Percentiles rank a stretch among this genome's conserved stretches.
phyloP scores from a whole-genome alignment of 495 filamentous ascomycete species.

The Hypoxylon rickii region DNA sequence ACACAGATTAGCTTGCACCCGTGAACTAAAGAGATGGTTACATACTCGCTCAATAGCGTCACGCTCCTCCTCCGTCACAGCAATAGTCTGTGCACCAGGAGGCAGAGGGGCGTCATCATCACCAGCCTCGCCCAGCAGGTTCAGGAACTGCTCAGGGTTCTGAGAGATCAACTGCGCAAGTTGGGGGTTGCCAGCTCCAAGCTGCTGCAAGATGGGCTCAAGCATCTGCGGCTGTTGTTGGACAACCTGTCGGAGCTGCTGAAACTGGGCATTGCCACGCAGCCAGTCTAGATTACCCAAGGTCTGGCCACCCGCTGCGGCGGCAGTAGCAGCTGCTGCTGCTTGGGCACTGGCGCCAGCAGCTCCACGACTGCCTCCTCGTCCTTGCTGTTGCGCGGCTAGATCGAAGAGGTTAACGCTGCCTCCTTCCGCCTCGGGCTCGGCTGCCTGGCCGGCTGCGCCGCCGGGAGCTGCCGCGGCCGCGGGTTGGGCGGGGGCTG shows the following conservation, averaged over 20 bases:
- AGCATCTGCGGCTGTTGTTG: conserved; percentile 98
- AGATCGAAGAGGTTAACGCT: conserved; percentile 93
- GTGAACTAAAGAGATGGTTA: conserved; percentile 22
- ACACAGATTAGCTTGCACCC: conserved; percentile 39
- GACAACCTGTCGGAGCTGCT: conserved; percentile 94
- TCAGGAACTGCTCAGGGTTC: conserved; percentile 90
- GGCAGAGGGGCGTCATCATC: conserved; percentile 77
- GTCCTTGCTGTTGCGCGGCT: conserved; percentile 73
- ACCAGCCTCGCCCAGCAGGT: conserved; percentile 79
- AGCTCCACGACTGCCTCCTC: conserved; percentile 52
- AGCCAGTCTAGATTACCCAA: conserved; percentile 89
- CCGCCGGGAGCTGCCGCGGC: conserved; percentile 44
- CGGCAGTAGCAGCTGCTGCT: conserved; percentile 55
- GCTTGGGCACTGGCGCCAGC: conserved; percentile 39
- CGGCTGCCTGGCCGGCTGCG: conserved; percentile 42
- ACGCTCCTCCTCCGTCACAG: conserved; percentile 92
- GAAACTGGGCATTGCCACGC: conserved; percentile 95
- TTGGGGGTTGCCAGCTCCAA: conserved; percentile 93
- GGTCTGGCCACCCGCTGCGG: conserved; percentile 58
- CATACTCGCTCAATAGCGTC: conserved; percentile 95
- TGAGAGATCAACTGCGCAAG: conserved; percentile 87
- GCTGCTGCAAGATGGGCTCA: conserved; percentile 94
- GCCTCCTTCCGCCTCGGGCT: conserved; percentile 64
- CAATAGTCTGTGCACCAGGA: conserved; percentile 85
- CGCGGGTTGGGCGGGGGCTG: conserved; percentile 45